Percentiles rank a stretch among this genome's conserved stretches.
These are phyloP conservation scores for Apiotrichum mycotoxinovorans DNA, from an alignment of 1,284 basidiomycete species.

Conservation along the genomic window DNA sequence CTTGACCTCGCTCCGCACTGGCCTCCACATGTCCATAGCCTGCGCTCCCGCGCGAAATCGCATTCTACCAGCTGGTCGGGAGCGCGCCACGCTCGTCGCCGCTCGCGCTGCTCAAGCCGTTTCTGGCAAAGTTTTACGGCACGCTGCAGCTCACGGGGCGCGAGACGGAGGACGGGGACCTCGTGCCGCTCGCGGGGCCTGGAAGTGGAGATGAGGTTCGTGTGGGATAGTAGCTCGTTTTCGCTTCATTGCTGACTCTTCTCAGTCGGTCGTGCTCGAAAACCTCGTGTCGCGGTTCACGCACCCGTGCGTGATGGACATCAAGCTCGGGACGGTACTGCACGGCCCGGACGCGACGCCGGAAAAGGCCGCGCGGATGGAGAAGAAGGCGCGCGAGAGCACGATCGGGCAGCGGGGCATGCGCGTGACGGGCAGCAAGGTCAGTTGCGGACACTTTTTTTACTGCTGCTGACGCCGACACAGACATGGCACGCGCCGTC, in stretches of 20 bases:
- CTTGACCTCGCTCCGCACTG: no score
- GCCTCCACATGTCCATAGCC: constrained; percentile 50
- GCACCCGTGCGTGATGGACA: constrained; percentile 81
- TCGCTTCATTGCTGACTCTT: no score
- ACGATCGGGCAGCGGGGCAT: constrained; percentile 74
- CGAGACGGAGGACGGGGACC: constrained; percentile 47
- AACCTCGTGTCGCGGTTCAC: constrained; percentile 71
- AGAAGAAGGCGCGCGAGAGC: constrained; percentile 63
- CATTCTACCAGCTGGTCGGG: constrained; percentile 70
- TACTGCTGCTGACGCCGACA: constrained; percentile 4
- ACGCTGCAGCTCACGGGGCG: constrained; percentile 66
- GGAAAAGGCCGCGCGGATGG: constrained; percentile 78
- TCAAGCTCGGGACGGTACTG: constrained; percentile 85
- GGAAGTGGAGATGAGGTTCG: not conserved
- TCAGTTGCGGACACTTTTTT: constrained; percentile 45
- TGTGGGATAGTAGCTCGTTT: no score
- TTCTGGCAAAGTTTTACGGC: constrained; percentile 71
- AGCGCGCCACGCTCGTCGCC: constrained; percentile 29
- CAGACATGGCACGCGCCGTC: constrained; percentile 70
- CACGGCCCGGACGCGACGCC: constrained; percentile 60
- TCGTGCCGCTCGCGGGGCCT: constrained; percentile 16
- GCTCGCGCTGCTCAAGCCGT: constrained; percentile 50
- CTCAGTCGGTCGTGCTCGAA: constrained; percentile 79
- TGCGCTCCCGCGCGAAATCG: constrained; percentile 65
- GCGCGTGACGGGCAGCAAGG: constrained; percentile 84